Base-by-base conservation (phyloP, 176 grass and related monocot genomes). In the Avena insularis region DNA sequence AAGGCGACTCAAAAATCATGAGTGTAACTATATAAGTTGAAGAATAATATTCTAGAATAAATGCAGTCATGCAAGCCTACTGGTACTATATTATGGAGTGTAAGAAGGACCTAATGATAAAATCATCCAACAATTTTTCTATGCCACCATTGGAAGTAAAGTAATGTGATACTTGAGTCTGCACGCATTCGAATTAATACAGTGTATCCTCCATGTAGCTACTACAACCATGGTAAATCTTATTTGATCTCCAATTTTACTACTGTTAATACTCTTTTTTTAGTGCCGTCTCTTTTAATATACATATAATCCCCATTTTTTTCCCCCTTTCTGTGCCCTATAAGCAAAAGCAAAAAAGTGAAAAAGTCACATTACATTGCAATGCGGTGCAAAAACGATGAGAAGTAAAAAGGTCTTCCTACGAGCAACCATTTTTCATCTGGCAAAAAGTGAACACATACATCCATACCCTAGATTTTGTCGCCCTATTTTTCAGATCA, bases 91-190 rank as follows among this genome's bases (percentile, higher is more conserved):
- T 21, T 59, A 73, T 8, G 51, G 63, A 68, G 14, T 31, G 38
- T 33, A 71, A 1, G 38, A 83, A 55, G 35, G 14, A 55, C 4
- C 15, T 55, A 55, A 55, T 55, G 53, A 55, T 55, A 17, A 17
- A 14, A 16, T 17, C 15, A 55, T 17, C 53, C 4, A 43, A 56
- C 2, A 56, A 36, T 27, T 45, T 8, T 73, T 79, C 19, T 43
- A 84, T 45, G 63, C 21, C 16, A 89, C 20, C 64, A 80, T 31
- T 63, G 47, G 83, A 72, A 49, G 35, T 20, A 43, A 53, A 71
- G 53, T 46, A 71, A 73, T 62, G 40, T 72, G 79, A 36, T 31
- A 63, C 27, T 66, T 29, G 8, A 66, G 8, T 81, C 15, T 19
- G 69, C 62, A 45, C 81, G 72, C 5, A 88, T 43, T 59, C 16